Conservation (phyloP, 1,284 basidiomycete species). For the Marasmius sp. region DNA sequence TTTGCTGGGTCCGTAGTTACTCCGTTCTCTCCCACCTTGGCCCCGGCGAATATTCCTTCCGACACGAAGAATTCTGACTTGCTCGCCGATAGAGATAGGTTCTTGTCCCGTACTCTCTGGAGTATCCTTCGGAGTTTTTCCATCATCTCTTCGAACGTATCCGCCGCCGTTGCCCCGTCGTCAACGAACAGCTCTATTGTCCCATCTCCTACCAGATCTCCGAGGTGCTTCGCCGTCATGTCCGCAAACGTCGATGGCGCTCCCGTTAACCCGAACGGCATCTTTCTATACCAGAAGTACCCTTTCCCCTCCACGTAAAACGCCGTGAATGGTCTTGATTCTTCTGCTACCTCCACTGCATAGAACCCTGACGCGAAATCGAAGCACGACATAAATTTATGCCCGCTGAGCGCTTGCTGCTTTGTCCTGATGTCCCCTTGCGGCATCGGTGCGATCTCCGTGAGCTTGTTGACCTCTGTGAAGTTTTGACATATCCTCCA, state of each 20-base stretch:
- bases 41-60: slow-evolving; percentile 22
- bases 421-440: slow-evolving; percentile 34
- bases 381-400: slow-evolving; percentile 29
- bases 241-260: slow-evolving; percentile 6
- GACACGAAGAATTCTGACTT: slow-evolving; percentile 33
- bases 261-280: too few relatives aligned
- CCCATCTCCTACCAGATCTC: slow-evolving; percentile 16
- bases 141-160: slow-evolving; percentile 26
- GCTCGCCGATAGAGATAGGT: slow-evolving; percentile 29
- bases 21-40: slow-evolving; percentile 19
- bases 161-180: slow-evolving; percentile 26
- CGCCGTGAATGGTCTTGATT: not conserved
- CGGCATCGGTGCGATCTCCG: slow-evolving; percentile 31
- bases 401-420: slow-evolving; percentile 29
- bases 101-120: slow-evolving; percentile 14
- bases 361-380: slow-evolving; percentile 40
- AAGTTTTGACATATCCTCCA: slow-evolving; percentile 39
- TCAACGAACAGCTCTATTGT: slow-evolving; percentile 27
- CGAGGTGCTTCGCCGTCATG: slow-evolving; percentile 24
- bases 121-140: slow-evolving; percentile 22
- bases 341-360: slow-evolving; percentile 17
- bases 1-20: slow-evolving; percentile 31
- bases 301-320: too few relatives aligned
- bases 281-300: too few relatives aligned
- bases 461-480: slow-evolving; percentile 30